Conservation (phyloP, 495 filamentous ascomycete species). For the Aspergillus campestris region DNA sequence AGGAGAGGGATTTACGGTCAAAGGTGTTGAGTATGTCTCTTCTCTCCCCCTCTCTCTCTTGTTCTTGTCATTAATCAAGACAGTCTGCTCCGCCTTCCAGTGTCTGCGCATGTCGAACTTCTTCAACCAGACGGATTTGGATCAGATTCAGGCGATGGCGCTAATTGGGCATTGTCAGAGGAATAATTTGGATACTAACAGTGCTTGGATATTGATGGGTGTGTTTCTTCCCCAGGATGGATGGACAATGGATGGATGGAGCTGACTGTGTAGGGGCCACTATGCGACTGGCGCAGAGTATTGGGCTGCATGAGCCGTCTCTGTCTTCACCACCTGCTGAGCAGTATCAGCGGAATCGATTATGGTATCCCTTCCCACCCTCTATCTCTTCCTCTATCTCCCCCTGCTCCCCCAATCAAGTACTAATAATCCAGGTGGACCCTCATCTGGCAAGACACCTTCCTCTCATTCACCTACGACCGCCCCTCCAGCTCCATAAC, state of each 20-base stretch:
- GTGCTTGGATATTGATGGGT: slow-evolving; percentile 42
- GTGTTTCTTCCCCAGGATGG: neutral
- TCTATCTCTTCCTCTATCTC: too few relatives aligned
- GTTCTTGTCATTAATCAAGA: neutral
- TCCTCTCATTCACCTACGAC: slow-evolving; percentile 45
- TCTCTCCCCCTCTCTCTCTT: neutral
- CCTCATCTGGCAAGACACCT: slow-evolving; percentile 45
- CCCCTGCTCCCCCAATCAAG: neutral
- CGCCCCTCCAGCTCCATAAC: slow-evolving; percentile 28
- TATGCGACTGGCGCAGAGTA: slow-evolving; percentile 37
- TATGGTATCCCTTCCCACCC: slow-evolving; percentile 3
- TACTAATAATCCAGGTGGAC: slow-evolving; percentile 25
- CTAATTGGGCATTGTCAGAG: slow-evolving; percentile 42
- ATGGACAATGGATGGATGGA: too few relatives aligned
- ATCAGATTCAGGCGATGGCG: slow-evolving; percentile 40
- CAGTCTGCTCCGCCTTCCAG: slow-evolving; percentile 46
- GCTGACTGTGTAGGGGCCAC: slow-evolving; percentile 29
- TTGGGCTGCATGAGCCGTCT: slow-evolving; percentile 38
- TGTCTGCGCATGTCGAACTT: slow-evolving; percentile 46
- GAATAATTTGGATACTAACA: slow-evolving; percentile 47
- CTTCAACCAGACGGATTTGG: slow-evolving; percentile 36
- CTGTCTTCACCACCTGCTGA: slow-evolving; percentile 20
- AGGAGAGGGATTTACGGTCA: slow-evolving; percentile 41
- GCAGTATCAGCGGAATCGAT: slow-evolving; percentile 7
- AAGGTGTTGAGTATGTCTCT: slow-evolving; percentile 38